These are phyloP conservation scores for Colletotrichum endophyticum DNA, from an alignment of 2,329 filamentous ascomycete genomes.

Conservation along the genomic window DNA sequence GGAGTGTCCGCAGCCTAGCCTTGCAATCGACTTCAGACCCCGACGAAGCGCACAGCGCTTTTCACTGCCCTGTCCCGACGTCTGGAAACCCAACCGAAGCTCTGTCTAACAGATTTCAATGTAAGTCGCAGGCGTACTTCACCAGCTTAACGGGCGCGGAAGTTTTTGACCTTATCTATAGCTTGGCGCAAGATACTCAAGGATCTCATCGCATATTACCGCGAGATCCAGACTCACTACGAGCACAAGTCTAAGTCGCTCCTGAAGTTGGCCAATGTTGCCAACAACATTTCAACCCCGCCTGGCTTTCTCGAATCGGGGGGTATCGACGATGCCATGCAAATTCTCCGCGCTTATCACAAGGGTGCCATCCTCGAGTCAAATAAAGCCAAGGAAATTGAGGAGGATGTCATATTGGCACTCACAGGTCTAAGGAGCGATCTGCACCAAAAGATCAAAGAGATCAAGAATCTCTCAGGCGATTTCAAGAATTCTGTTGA, in stretches of 20 bases:
- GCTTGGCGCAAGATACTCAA: constrained; percentile 96
- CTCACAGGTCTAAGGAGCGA: constrained; percentile 86
- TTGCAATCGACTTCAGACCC: constrained; percentile 72
- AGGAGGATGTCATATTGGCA: constrained; percentile 88
- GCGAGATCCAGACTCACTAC: constrained; percentile 88
- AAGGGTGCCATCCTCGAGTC: constrained; percentile 80
- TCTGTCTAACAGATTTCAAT: constrained; percentile 86
- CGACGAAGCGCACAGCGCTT: constrained; percentile 80
- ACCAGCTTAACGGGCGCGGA: not conserved
- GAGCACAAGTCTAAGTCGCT: constrained; percentile 84
- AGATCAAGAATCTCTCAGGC: constrained; percentile 90
- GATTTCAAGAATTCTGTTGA: constrained; percentile 98
- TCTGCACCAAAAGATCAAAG: constrained; percentile 94
- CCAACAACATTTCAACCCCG: constrained; percentile 80
- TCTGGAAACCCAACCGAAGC: constrained; percentile 86
- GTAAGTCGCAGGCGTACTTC: constrained; percentile 51
- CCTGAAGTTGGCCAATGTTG: constrained; percentile 80
- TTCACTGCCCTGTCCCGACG: constrained; percentile 89
- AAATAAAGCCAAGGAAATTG: constrained; percentile 88
- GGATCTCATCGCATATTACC: constrained; percentile 91
- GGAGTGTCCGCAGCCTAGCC: constrained; percentile 82
- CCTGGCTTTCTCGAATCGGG: constrained; percentile 78
- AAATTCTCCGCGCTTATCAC: constrained; percentile 83
- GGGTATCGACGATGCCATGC: constrained; percentile 86
- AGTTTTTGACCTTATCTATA: constrained; percentile 36